Evolutionary conservation across 208 protist species (phyloP), one percentile per base, ranked within the genome.

Genomic region (Leishmania aethiopica): DNA sequence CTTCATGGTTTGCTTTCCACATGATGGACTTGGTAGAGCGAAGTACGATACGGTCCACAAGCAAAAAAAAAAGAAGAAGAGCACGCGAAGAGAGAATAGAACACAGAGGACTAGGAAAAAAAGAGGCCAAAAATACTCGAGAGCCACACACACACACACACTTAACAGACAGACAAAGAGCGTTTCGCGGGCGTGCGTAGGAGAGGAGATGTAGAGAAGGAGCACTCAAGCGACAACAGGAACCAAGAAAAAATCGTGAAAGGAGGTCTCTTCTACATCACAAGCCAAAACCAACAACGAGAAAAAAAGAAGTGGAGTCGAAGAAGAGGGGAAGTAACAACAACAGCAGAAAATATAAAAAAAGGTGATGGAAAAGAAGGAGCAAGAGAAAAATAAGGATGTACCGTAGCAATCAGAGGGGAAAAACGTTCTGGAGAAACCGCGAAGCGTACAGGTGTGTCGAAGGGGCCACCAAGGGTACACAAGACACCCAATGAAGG

Each of bases 401-500:
- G 37, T 22, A 72, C 22, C 7, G 22, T 10, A 49, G 22, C 32
- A 80, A 25, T 19, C 22, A 42, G 32, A 64, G 32, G 55, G 47
- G 67, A 67, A 60, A 47, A 49, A 77, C 45, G 37, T 5, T 62
- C 69, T 73, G 19, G 55, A 71, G n/a, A 47, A 78, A 37, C 47
- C 15, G 55, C 64, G 37, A 84, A 59, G 72, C 11, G 42, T 40
- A 35, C 42, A 22, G 3, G 15, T 78, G 17, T 78, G 8, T 37
- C 32, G 62, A 17, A 22, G 15, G 17, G 3, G 62, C 2, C 10
- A 69, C 28, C 62, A 42, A 72, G 25, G 22, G 73, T 32, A 55
- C 17, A 84, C 64, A 60, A 81, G 13, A 76, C 22, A 84, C 17
- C 55, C 25, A 73, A 57, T 70, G 45, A 78, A 78, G 77, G 42